These are phyloP conservation scores for Excoecaria agallocha DNA, from an alignment of 345 rosid species.

Conservation along the genomic window DNA sequence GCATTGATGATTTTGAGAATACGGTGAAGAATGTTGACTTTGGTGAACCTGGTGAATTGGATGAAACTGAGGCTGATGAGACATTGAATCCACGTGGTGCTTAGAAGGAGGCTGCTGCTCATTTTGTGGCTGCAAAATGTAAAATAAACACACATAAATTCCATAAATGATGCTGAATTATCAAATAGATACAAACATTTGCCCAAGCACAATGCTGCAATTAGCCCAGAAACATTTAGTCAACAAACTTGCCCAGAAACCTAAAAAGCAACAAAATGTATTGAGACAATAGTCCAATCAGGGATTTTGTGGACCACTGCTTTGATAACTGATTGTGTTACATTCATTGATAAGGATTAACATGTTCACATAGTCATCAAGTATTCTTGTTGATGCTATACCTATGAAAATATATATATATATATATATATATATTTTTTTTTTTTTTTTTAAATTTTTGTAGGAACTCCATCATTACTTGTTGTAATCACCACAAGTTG, in stretches of 20 bases:
- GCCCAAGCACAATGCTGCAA: background rate
- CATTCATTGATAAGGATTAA: background rate
- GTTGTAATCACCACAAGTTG: too few relatives aligned
- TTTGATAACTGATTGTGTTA: background rate
- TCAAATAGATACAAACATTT: background rate
- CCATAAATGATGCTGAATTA: background rate
- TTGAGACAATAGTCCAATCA: background rate
- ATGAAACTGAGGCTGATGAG: conserved; percentile 74
- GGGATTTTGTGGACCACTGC: background rate
- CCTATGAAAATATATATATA: too few relatives aligned
- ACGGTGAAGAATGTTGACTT: conserved; percentile 57
- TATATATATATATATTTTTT: too few relatives aligned
- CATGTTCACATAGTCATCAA: too few relatives aligned
- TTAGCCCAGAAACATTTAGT: background rate
- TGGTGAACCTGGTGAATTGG: conserved; percentile 66
- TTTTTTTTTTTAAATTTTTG: too few relatives aligned
- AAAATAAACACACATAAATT: conserved; percentile 1
- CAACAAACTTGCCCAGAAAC: background rate
- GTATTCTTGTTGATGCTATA: too few relatives aligned
- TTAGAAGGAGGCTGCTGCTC: conserved; percentile 65
- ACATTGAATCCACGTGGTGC: conserved; percentile 56
- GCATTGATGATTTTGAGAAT: conserved; percentile 64
- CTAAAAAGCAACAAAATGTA: background rate
- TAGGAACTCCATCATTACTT: background rate
- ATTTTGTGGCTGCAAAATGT: conserved; percentile 45